Evolutionary conservation across 202 grass and related monocot genomes (phyloP).

Genomic region (Carex arenaria): DNA sequence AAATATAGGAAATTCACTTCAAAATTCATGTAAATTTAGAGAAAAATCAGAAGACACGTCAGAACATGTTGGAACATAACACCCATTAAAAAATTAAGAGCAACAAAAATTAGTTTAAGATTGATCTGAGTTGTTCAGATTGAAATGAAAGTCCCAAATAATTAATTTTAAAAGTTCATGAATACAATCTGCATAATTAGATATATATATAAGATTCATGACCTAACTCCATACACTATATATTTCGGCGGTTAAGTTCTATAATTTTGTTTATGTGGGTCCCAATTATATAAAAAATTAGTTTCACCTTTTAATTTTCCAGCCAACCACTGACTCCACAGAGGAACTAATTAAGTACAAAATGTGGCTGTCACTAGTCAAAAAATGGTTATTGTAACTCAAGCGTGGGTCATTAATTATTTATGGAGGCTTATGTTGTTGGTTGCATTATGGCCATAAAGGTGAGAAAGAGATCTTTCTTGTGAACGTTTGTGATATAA

Average conservation of each 20-base stretch:
- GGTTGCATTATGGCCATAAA: too few species aligned
- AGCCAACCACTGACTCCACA: not conserved
- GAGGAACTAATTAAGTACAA: not conserved
- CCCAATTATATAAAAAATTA: not conserved
- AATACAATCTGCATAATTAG: not conserved
- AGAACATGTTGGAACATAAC: too few species aligned
- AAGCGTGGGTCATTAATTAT: not conserved
- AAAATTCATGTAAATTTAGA: too few species aligned
- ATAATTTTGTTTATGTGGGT: not conserved
- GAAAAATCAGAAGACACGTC: too few species aligned
- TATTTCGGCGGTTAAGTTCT: not conserved
- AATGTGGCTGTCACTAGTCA: not conserved
- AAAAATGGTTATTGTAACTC: constrained; percentile 5
- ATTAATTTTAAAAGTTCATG: not conserved
- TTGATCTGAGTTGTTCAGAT: not conserved
- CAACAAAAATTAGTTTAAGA: too few species aligned
- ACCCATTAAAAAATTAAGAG: too few species aligned
- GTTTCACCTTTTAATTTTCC: not conserved
- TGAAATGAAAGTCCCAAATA: not conserved
- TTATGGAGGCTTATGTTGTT: not conserved
- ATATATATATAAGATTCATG: not conserved
- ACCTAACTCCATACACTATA: not conserved
- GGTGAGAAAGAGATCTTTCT: too few species aligned
- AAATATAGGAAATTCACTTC: too few species aligned
- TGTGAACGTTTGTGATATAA: too few species aligned